phyloP scores from a whole-genome alignment of 2,329 filamentous ascomycete genomes.

The Ceratocystis ficicola region DNA sequence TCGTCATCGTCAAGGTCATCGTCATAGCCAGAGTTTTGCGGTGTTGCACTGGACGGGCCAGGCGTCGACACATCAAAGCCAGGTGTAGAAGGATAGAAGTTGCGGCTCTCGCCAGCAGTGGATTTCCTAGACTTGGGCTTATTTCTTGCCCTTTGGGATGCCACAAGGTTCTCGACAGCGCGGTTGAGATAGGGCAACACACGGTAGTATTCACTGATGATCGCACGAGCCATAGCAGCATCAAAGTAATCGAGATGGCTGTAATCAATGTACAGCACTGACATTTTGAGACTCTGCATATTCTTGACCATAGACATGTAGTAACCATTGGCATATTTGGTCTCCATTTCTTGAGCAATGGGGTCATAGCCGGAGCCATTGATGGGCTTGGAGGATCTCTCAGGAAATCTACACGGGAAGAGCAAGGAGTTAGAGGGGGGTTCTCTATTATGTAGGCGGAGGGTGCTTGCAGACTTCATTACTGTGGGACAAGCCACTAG shows the following conservation, averaged over 20 bases:
- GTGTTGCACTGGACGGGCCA: conserved; percentile 20
- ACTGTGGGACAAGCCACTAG: too few species aligned
- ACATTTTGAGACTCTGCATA: conserved; percentile 61
- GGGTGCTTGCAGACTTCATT: too few species aligned
- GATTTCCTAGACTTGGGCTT: conserved; percentile 16
- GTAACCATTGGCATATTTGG: conserved; percentile 54
- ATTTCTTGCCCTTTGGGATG: conserved; percentile 7
- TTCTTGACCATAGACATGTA: conserved; percentile 75
- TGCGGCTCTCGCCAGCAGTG: conserved; percentile 11
- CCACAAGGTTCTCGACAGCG: conserved; percentile 33
- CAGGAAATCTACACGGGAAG: conserved; percentile 42
- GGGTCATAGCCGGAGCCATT: conserved; percentile 8
- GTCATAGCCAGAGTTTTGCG: conserved; percentile 19
- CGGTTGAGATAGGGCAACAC: conserved; percentile 85
- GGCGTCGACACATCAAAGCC: conserved; percentile 19
- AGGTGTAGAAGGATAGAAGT: conserved; percentile 19
- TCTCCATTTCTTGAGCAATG: conserved; percentile 17
- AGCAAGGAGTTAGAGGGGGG: conserved; percentile 7
- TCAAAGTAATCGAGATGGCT: conserved; percentile 69
- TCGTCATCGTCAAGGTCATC: conserved; percentile 41
- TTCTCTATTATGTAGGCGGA: too few species aligned
- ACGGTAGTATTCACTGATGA: conserved; percentile 85
- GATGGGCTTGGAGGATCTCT: conserved; percentile 28
- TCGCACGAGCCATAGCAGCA: conserved; percentile 69
- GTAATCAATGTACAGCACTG: conserved; percentile 77